These are phyloP conservation scores for Leptodermis oblonga DNA, from an alignment of 257 asterid species.

Conservation along the genomic window DNA sequence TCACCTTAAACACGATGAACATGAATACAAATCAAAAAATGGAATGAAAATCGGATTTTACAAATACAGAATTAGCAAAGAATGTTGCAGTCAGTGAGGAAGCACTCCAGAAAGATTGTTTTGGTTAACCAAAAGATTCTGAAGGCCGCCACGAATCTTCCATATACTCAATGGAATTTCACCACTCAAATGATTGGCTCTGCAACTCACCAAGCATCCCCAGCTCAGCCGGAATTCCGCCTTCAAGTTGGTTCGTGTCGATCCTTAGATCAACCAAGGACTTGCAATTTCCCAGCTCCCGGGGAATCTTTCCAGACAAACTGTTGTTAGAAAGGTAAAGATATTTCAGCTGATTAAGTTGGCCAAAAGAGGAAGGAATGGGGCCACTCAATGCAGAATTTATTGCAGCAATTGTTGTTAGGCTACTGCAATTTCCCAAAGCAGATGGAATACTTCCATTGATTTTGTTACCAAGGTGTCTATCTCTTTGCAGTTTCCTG, in stretches of 20 bases:
- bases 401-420: constrained; percentile 41
- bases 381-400: constrained; percentile 53
- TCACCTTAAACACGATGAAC: constrained; percentile 14
- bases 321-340: constrained; percentile 62
- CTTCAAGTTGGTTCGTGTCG: constrained; percentile 45
- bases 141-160: constrained; percentile 62
- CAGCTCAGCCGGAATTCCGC: constrained; percentile 60
- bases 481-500: constrained; percentile 38
- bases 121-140: constrained; percentile 42
- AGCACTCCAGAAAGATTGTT: constrained; percentile 71
- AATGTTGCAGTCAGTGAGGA: constrained; percentile 28
- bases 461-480: constrained; percentile 41
- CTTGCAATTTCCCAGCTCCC: constrained; percentile 62
- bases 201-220: constrained; percentile 47
- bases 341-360: constrained; percentile 34
- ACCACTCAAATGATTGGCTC: constrained; percentile 56
- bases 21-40: constrained; percentile 23
- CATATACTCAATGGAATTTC: constrained; percentile 62
- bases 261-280: constrained; percentile 53
- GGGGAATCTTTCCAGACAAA: constrained; percentile 69
- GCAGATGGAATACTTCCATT: constrained; percentile 53
- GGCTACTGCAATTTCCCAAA: constrained; percentile 56
- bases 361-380: constrained; percentile 69
- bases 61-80: constrained; percentile 10
- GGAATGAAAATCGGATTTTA: constrained; percentile 15